Evolutionary conservation across 192 early-diverging fungal species (phyloP).

Genomic region (Gonapodya sp.): DNA sequence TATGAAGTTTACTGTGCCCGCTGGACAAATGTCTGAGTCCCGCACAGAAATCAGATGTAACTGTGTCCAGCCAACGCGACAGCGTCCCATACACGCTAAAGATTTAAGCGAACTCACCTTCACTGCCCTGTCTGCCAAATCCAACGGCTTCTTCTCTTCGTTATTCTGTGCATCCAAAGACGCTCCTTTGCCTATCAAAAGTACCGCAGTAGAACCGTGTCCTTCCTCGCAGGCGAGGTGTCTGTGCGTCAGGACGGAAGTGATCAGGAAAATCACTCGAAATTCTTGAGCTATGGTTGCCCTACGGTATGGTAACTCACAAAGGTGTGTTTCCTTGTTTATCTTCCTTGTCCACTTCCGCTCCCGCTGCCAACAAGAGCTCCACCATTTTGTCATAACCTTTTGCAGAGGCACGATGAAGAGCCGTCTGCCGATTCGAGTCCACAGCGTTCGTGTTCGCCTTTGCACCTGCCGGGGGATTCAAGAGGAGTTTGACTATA

Average conservation of each 20-base stretch:
- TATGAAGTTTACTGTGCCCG: too few relatives aligned
- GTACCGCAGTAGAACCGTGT: conserved; percentile 38
- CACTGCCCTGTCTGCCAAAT: conserved; percentile 16
- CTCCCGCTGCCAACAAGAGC: conserved; percentile 32
- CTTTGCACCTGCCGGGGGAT: conserved; percentile 27
- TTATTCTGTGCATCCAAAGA: conserved; percentile 35
- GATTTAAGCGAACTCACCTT: too few relatives aligned
- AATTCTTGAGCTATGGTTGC: too few relatives aligned
- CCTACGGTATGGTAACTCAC: too few relatives aligned
- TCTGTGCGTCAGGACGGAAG: neutral
- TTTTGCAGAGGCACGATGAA: conserved; percentile 16
- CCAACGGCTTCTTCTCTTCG: conserved; percentile 35
- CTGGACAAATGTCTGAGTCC: neutral
- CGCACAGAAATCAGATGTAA: too few relatives aligned
- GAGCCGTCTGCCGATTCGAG: conserved; percentile 35
- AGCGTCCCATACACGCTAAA: too few relatives aligned
- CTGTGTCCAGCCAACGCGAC: too few relatives aligned
- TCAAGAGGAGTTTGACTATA: conserved; percentile 19
- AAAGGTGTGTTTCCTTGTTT: conserved; percentile 40
- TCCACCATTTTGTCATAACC: conserved; percentile 30
- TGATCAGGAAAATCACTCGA: neutral
- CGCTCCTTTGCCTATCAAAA: conserved; percentile 38
- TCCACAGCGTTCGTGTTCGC: conserved; percentile 35
- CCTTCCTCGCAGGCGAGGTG: conserved; percentile 56
- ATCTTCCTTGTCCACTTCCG: conserved; percentile 34